Evolutionary conservation across 352 stramenopile species (phyloP), one percentile per base, ranked within the genome.

Genomic region (Globisporangium nagaii): DNA sequence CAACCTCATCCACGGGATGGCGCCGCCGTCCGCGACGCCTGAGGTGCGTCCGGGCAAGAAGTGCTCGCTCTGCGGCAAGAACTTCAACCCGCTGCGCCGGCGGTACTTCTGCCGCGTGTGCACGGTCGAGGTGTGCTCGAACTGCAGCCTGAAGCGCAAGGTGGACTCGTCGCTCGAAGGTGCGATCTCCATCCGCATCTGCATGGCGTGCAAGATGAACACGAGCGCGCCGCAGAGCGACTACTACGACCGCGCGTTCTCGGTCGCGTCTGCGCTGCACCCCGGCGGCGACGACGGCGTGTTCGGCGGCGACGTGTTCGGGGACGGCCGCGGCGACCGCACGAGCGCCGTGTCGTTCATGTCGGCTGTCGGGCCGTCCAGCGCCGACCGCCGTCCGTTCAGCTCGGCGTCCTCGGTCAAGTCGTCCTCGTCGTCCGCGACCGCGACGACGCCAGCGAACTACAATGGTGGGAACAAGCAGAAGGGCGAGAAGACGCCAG

Each of bases 151-250:
- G 51, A 59, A 76, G 41, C 73, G 74, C 32, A 78, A 69, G 20
- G 56, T 60, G 12, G 68, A 75, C 37, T 39, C 60, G 20, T 57
- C 35, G 24, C 59, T 75, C 13, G 65, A 75, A n/a, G 69, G 64
- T 42, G 39, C 56, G 4, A 59, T 63, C 44, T 80, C 67, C 30
- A 66, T 70, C 49, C 80, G 80, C 34, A 67, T 90, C 36, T 93
- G 83, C 57, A 79, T 90, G 53, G 76, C 67, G 56, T 93, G 84
- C 71, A 92, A 89, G 54, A 70, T 88, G 56, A 84, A 73, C 56
- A 70, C 76, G 19, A 71, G 39, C 19, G 61, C 56, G 36, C 72
- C 74, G 20, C 51, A 68, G 31, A 66, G 81, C 48, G 79, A 87
- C 55, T 70, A 80, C 19, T 75, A 83, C 54, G 71, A 86, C 19